phyloP scores from a whole-genome alignment of 1,284 basidiomycete genomes.

The Volvariella volvacea region DNA sequence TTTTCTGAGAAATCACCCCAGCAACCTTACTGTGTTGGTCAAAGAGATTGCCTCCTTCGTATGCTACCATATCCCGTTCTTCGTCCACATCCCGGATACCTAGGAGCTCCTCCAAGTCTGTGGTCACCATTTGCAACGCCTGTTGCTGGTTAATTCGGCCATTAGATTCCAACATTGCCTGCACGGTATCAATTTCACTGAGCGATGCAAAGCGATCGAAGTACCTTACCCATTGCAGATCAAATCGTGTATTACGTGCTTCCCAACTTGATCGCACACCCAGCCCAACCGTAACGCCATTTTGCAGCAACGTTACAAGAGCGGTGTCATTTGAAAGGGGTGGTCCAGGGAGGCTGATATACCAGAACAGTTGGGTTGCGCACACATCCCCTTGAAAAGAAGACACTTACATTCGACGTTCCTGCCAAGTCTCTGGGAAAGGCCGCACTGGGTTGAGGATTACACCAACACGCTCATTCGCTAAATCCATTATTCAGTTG shows the following conservation, averaged over 20 bases:
- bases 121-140: conserved; percentile 37
- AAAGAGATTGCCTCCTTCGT: conserved; percentile 52
- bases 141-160: conserved; percentile 31
- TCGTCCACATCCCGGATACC: conserved; percentile 45
- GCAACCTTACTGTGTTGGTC: conserved; percentile 56
- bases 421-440: conserved; percentile 65
- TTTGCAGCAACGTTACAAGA: conserved; percentile 49
- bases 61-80: conserved; percentile 57
- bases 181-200: conserved; percentile 8
- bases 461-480: conserved; percentile 58
- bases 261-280: conserved; percentile 59
- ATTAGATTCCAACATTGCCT: conserved; percentile 37
- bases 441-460: conserved; percentile 52
- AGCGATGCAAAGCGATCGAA: not conserved
- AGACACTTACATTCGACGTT: conserved; percentile 47
- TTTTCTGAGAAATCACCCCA: conserved; percentile 48
- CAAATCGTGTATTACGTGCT: conserved; percentile 65
- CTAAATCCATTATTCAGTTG: conserved; percentile 22
- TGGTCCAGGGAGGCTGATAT: conserved; percentile 55
- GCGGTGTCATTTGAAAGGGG: conserved; percentile 66
- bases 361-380: not conserved
- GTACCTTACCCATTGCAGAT: conserved; percentile 62
- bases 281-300: conserved; percentile 71
- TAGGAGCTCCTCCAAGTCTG: conserved; percentile 53
- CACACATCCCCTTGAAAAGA: not conserved